phyloP scores from a whole-genome alignment of 306 rosid genomes.

The Boehmeria nivea region DNA sequence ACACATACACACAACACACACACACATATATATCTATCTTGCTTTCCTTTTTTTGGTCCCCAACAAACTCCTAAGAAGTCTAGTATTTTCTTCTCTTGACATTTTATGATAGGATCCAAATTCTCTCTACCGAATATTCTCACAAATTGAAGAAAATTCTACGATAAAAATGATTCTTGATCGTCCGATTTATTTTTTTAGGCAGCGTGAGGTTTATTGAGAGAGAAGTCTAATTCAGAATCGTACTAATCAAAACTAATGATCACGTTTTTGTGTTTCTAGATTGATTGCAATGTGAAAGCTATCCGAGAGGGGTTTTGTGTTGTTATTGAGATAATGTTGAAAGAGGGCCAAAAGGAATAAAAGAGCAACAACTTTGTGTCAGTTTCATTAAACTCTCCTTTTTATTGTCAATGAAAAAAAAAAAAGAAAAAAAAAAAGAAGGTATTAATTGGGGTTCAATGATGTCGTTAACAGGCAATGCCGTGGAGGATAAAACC shows the following conservation, averaged over 20 bases:
- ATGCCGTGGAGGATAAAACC: not conserved
- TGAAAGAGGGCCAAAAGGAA: not conserved
- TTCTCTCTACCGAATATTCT: too few species aligned
- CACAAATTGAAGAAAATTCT: too few species aligned
- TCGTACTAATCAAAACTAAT: too few species aligned
- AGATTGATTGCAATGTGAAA: too few species aligned
- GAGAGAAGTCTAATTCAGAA: too few species aligned
- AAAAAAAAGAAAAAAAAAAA: not conserved
- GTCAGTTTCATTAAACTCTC: not conserved
- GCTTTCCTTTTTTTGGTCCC: not conserved
- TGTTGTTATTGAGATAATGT: not conserved
- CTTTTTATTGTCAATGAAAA: not conserved
- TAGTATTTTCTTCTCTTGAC: too few species aligned
- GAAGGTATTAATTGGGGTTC: not conserved
- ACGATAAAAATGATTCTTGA: too few species aligned
- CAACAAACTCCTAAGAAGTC: not conserved
- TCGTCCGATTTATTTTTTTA: too few species aligned
- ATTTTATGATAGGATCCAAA: too few species aligned
- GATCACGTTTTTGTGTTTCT: too few species aligned
- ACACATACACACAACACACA: not conserved
- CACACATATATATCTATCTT: conserved; percentile 9
- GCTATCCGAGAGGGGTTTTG: not conserved
- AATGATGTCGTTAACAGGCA: not conserved
- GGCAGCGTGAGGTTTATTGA: too few species aligned
- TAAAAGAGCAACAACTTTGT: conserved; percentile 4